Conservation (phyloP, 345 rosid genomes). For the thale cress (Arabidopsis thaliana) region DNA sequence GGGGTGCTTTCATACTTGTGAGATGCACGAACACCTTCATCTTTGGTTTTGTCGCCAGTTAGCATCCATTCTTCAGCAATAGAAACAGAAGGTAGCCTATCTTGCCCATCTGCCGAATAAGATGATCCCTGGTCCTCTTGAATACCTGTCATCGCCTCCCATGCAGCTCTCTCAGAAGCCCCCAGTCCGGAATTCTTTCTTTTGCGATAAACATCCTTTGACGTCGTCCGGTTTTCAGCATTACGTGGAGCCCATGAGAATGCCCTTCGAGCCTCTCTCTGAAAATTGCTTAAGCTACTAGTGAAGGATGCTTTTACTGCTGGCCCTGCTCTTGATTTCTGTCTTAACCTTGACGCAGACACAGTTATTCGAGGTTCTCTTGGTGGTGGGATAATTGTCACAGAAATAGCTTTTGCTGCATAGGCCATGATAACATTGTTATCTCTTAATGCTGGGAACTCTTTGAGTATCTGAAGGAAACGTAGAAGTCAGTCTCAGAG, state of each 20-base stretch:
- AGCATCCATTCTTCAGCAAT: conserved; percentile 97
- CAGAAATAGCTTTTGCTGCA: conserved; percentile 90
- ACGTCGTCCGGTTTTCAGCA: conserved; percentile 69
- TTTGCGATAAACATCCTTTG: conserved; percentile 84
- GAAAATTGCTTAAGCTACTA: conserved; percentile 87
- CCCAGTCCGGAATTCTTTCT: conserved; percentile 85
- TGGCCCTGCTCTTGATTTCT: conserved; percentile 63
- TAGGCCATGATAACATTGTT: conserved; percentile 69
- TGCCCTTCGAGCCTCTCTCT: conserved; percentile 95
- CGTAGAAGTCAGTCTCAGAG: conserved; percentile 38
- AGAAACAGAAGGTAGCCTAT: conserved; percentile 84
- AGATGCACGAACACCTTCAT: conserved; percentile 79
- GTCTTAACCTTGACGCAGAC: conserved; percentile 71
- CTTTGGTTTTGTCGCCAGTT: conserved; percentile 77
- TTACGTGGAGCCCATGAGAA: conserved; percentile 97
- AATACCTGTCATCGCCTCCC: conserved; percentile 98
- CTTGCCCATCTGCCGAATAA: conserved; percentile 74
- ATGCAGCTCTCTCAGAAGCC: conserved; percentile 83
- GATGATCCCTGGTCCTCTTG: conserved; percentile 75
- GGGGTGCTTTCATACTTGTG: conserved; percentile 95
- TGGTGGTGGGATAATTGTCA: conserved; percentile 67
- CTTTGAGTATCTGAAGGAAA: conserved; percentile 79
- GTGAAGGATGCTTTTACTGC: conserved; percentile 72
- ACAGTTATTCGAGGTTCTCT: conserved; percentile 84
- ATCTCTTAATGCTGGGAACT: conserved; percentile 86